Percentiles rank a stretch among this genome's conserved stretches.
phyloP scores from a whole-genome alignment of 1,284 basidiomycete species.

The Dichomitus squalens region DNA sequence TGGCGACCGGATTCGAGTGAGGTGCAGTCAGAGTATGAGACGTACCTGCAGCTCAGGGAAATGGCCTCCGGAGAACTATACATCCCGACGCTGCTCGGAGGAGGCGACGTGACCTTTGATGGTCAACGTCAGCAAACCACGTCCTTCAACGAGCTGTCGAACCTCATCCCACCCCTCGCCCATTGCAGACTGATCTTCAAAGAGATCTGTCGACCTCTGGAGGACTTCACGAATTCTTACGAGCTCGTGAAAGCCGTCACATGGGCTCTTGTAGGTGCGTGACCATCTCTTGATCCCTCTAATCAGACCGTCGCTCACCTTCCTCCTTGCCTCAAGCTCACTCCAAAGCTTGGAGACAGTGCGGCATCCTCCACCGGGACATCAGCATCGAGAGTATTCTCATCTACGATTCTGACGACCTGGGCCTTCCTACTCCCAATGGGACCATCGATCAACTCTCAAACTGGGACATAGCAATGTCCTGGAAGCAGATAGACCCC shows the following conservation, averaged over 20 bases:
- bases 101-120: background rate
- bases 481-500: background rate
- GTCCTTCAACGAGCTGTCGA: background rate
- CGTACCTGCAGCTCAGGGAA: background rate
- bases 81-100: constrained; percentile 8
- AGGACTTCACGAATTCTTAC: background rate
- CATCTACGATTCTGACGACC: background rate
- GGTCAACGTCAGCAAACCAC: background rate
- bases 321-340: background rate
- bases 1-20: background rate
- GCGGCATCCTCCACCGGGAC: constrained; percentile 8
- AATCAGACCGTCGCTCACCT: background rate
- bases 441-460: constrained; percentile 1
- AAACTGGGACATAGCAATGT: constrained; percentile 11
- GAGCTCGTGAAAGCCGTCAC: background rate
- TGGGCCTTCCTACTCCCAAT: background rate
- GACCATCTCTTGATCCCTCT: background rate
- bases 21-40: background rate
- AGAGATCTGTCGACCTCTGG: constrained; percentile 8
- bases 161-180: background rate
- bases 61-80: background rate
- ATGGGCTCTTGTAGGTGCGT: constrained; percentile 8
- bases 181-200: constrained; percentile 9
- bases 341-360: background rate
- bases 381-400: constrained; percentile 9